These are phyloP conservation scores for Tulasnella sp. DNA, from an alignment of 768 basidiomycete genomes.

Conservation along the genomic window DNA sequence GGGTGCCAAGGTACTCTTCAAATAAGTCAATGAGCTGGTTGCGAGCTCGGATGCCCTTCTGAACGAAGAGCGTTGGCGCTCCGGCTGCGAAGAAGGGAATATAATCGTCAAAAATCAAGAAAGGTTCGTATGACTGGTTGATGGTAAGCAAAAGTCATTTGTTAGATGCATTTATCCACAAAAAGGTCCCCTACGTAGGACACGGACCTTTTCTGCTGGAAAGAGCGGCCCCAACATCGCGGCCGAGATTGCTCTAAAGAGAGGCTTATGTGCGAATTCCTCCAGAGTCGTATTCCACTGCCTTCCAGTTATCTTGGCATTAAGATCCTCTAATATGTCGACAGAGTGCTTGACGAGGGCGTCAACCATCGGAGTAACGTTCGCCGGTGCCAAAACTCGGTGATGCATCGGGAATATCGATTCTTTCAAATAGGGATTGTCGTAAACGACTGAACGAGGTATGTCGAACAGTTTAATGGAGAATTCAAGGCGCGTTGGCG, in stretches of 20 bases:
- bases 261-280: neutral
- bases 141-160: too few relatives aligned
- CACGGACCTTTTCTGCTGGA: neutral
- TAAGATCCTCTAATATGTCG: neutral
- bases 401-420: constrained; percentile 3
- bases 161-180: neutral
- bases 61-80: constrained; percentile 13
- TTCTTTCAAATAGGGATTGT: neutral
- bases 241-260: neutral
- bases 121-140: constrained; percentile 8
- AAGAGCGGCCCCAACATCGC: neutral
- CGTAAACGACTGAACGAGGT: neutral
- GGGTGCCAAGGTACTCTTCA: neutral
- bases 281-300: neutral
- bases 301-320: neutral
- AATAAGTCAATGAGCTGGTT: constrained; percentile 7
- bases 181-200: neutral
- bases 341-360: neutral
- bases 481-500: neutral
- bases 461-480: neutral
- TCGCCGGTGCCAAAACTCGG: neutral
- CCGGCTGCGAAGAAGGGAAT: constrained; percentile 17
- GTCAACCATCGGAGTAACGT: neutral
- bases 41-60: neutral
- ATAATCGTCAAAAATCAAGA: constrained; percentile 20